Percentiles rank a stretch among this genome's conserved stretches.
phyloP scores from a whole-genome alignment of 768 basidiomycete genomes.

The Russula earlei region DNA sequence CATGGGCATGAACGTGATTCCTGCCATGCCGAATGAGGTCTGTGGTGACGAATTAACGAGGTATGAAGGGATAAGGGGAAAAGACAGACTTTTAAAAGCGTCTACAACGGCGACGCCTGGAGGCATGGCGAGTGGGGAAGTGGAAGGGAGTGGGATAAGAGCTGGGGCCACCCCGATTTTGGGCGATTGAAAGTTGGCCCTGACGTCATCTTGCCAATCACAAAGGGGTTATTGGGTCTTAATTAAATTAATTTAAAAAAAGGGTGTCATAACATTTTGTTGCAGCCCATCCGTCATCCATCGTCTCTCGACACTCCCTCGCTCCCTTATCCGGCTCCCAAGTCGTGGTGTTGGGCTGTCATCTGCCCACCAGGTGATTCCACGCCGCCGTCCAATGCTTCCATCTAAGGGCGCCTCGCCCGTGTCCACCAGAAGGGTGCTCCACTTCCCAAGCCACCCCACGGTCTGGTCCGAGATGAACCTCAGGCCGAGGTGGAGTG shows the following conservation, averaged over 20 bases:
- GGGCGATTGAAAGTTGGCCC: not conserved
- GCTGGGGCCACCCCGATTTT: conserved; percentile 1
- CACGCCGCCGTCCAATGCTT: conserved; percentile 10
- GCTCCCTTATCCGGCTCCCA: not conserved
- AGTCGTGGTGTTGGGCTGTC: not conserved
- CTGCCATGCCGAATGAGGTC: conserved; percentile 50
- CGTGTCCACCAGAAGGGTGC: not conserved
- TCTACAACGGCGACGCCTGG: conserved; percentile 18
- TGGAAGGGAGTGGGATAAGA: not conserved
- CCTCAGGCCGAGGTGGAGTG: conserved; percentile 48
- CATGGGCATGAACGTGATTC: conserved; percentile 26
- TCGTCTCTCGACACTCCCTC: too few relatives aligned
- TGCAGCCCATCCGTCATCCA: not conserved
- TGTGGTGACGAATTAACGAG: conserved; percentile 20
- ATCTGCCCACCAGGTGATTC: conserved; percentile 1
- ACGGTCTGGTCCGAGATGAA: conserved; percentile 3
- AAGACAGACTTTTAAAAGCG: conserved; percentile 18
- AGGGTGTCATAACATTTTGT: not conserved
- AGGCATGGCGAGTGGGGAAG: conserved; percentile 1
- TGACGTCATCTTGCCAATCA: conserved; percentile 17
- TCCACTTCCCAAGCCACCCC: conserved; percentile 2
- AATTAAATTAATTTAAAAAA: too few relatives aligned
- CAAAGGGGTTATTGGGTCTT: too few relatives aligned
- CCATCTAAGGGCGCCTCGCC: not conserved
- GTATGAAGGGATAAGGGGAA: not conserved